phyloP scores from a whole-genome alignment of 2,329 filamentous ascomycete species.

The Colletotrichum camelliae region DNA sequence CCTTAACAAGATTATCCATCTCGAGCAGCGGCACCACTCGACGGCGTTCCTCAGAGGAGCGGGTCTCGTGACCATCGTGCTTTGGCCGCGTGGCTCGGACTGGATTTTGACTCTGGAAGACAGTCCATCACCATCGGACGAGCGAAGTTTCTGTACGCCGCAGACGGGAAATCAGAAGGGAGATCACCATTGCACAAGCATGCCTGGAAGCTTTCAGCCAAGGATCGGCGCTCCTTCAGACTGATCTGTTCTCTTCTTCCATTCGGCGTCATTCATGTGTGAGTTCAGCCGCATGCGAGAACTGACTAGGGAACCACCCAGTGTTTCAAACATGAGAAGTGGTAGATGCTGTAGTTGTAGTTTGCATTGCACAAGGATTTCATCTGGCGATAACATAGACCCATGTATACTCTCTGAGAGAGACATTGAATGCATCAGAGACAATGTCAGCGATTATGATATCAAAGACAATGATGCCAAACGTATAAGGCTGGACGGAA shows the following conservation, averaged over 20 bases:
- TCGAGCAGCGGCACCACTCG: neutral
- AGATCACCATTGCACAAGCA: neutral
- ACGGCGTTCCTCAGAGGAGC: neutral
- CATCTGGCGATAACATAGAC: neutral
- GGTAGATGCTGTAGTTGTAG: neutral
- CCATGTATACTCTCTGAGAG: neutral
- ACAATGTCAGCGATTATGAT: neutral
- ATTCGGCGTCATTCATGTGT: neutral
- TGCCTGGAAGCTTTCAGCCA: neutral
- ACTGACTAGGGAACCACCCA: neutral
- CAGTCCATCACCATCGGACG: constrained; percentile 3
- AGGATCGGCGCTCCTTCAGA: neutral
- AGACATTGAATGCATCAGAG: neutral
- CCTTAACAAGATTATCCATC: neutral
- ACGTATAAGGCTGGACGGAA: constrained; percentile 5
- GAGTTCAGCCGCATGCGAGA: neutral
- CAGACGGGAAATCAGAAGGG: neutral
- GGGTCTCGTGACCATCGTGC: neutral
- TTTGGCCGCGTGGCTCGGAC: neutral
- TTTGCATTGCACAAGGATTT: neutral
- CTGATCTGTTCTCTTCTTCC: neutral
- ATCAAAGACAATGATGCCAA: neutral
- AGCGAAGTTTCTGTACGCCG: neutral
- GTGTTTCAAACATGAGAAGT: constrained; percentile 1
- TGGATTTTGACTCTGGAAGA: neutral